These are phyloP conservation scores for Pestalotiopsis sp. DNA, from an alignment of 2,329 filamentous ascomycete genomes.

Conservation along the genomic window DNA sequence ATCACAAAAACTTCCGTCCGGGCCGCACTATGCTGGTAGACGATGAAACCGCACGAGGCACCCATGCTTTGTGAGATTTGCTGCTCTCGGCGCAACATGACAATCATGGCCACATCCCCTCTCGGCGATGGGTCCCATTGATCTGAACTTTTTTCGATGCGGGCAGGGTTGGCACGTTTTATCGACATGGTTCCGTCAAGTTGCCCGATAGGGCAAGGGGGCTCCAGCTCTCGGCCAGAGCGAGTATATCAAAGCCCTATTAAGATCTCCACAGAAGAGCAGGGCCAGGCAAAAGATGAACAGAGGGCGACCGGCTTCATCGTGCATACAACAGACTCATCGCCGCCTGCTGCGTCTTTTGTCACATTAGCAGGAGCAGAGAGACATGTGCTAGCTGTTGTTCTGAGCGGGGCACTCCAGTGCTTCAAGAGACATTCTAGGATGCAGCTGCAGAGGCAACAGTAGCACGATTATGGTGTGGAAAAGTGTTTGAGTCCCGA, in stretches of 20 bases:
- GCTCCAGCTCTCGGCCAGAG: not conserved
- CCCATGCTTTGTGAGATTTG: not conserved
- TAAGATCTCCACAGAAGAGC: not conserved
- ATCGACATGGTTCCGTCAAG: not conserved
- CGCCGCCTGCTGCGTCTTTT: not conserved
- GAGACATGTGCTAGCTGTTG: no score
- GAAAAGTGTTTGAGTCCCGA: not conserved
- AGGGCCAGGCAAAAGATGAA: not conserved
- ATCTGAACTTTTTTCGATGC: not conserved
- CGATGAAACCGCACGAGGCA: not conserved
- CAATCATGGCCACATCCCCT: not conserved
- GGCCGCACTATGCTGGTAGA: not conserved
- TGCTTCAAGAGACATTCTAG: no score
- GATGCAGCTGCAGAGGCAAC: no score
- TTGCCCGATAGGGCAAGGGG: conserved; percentile 6
- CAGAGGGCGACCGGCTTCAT: not conserved
- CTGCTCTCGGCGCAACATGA: not conserved
- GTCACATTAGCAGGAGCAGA: not conserved
- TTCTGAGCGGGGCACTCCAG: no score
- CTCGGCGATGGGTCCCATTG: not conserved
- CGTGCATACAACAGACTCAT: not conserved
- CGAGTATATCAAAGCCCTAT: conserved; percentile 1
- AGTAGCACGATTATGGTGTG: not conserved
- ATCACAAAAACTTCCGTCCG: not conserved
- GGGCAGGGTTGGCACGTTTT: conserved; percentile 10